A percentile compares a stretch with the other conserved stretches of the same genome.
Conservation (phyloP, 2,329 filamentous ascomycete genomes). For the Coniosporium uncinatum region DNA sequence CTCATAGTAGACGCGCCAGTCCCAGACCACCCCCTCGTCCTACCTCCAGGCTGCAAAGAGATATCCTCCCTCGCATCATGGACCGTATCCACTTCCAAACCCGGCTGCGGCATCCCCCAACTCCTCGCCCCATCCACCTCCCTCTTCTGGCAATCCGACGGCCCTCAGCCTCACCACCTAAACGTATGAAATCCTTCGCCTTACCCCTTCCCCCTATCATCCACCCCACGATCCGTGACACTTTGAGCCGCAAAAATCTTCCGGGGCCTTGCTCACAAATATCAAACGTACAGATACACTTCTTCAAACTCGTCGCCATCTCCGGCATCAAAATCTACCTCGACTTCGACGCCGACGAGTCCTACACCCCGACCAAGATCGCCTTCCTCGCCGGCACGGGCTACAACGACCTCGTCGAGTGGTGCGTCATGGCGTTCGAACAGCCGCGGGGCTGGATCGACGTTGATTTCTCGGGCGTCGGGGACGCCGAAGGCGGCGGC, state of each 20-base stretch:
- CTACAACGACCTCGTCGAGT: slow-evolving; percentile 87
- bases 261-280: too few species aligned
- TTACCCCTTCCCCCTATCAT: too few species aligned
- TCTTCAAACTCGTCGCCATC: slow-evolving; percentile 77
- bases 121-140: slow-evolving; percentile 68
- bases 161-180: slow-evolving; percentile 75
- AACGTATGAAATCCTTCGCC: too few species aligned
- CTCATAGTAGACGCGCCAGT: slow-evolving; percentile 10
- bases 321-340: slow-evolving; percentile 77
- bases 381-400: slow-evolving; percentile 85
- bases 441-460: slow-evolving; percentile 89
- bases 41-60: slow-evolving; percentile 58
- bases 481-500: slow-evolving; percentile 8
- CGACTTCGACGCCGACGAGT: slow-evolving; percentile 90
- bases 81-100: slow-evolving; percentile 78
- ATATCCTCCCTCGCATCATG: slow-evolving; percentile 81
- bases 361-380: slow-evolving; percentile 94
- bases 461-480: slow-evolving; percentile 61
- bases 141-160: slow-evolving; percentile 83
- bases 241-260: too few species aligned
- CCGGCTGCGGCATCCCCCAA: slow-evolving; percentile 72
- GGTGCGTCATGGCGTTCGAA: slow-evolving; percentile 72
- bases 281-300: too few species aligned
- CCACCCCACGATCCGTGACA: too few species aligned
- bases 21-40: slow-evolving; percentile 18